A percentile compares a stretch with the other conserved stretches of the same genome.
Conservation (phyloP, 805 yeast genomes). For the Candida schatavii region DNA sequence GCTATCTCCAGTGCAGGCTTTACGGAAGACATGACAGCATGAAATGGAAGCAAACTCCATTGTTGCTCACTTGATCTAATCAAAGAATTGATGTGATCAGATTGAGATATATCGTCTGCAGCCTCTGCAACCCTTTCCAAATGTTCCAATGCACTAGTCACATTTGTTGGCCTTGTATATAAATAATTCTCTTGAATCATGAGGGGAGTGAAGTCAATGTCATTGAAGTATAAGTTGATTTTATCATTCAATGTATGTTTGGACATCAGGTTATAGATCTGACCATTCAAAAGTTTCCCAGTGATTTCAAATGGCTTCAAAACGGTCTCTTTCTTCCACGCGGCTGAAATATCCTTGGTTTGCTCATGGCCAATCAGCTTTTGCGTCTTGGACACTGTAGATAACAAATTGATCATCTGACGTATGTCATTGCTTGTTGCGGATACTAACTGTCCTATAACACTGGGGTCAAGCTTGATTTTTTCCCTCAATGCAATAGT, state of each 20-base stretch:
- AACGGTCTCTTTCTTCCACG: constrained; percentile 89
- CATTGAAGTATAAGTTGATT: constrained; percentile 87
- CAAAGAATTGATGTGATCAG: constrained; percentile 75
- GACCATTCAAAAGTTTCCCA: constrained; percentile 58
- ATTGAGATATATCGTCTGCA: constrained; percentile 81
- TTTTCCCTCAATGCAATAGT: constrained; percentile 87
- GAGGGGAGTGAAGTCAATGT: constrained; percentile 88
- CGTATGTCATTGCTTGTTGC: constrained; percentile 90
- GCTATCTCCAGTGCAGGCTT: constrained; percentile 72
- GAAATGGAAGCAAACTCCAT: constrained; percentile 91
- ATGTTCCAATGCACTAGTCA: constrained; percentile 46
- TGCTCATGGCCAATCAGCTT: constrained; percentile 61
- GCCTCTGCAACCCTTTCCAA: constrained; percentile 69
- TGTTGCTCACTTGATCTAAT: constrained; percentile 91
- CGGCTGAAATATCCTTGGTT: constrained; percentile 55
- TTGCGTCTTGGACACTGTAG: constrained; percentile 78
- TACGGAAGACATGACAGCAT: constrained; percentile 82
- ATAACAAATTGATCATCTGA: constrained; percentile 85
- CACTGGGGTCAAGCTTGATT: constrained; percentile 72
- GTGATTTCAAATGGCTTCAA: constrained; percentile 91
- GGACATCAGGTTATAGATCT: constrained; percentile 52
- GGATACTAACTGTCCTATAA: constrained; percentile 79
- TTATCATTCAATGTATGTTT: constrained; percentile 70
- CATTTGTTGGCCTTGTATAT: constrained; percentile 54
- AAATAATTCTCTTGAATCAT: constrained; percentile 96